Evolutionary conservation across 179 eudicot species (phyloP).

Genomic region (Heliamphora pulchella): DNA sequence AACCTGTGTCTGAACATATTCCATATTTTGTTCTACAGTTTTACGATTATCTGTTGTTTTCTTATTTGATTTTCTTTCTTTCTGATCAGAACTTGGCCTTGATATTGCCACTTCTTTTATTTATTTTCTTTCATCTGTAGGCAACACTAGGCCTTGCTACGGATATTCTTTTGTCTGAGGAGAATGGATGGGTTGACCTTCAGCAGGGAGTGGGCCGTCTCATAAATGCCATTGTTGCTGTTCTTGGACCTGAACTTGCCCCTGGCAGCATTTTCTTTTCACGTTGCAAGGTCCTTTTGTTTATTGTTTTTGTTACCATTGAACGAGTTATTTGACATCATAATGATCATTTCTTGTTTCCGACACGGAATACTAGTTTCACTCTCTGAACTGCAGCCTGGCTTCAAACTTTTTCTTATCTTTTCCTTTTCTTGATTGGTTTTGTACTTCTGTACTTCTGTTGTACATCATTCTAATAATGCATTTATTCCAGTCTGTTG

Average conservation of each 20-base stretch:
- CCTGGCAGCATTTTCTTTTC: constrained; percentile 98
- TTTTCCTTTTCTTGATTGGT: constrained; percentile 6
- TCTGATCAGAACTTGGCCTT: not conserved
- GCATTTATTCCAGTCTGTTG: constrained; percentile 58
- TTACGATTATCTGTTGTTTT: not conserved
- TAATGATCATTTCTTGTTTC: not conserved
- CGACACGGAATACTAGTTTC: not conserved
- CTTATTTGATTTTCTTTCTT: constrained; percentile 4
- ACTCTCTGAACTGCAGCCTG: not conserved
- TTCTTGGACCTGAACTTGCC: constrained; percentile 96
- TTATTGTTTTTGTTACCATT: not conserved
- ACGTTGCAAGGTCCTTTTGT: constrained; percentile 80
- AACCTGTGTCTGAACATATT: too few relatives aligned
- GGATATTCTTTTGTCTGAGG: constrained; percentile 85
- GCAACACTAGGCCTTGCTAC: constrained; percentile 87
- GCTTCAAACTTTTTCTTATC: constrained; percentile 1
- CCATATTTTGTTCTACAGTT: too few relatives aligned
- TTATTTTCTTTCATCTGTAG: constrained; percentile 31
- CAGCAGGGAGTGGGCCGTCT: constrained; percentile 95
- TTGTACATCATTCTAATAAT: constrained; percentile 14
- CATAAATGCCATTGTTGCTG: constrained; percentile 96
- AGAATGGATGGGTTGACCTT: constrained; percentile 88
- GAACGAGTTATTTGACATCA: not conserved
- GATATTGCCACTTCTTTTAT: constrained; percentile 9
- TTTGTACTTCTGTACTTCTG: constrained; percentile 6